phyloP scores from a whole-genome alignment of 352 stramenopile genomes.

The Saprolegnia diclina region DNA sequence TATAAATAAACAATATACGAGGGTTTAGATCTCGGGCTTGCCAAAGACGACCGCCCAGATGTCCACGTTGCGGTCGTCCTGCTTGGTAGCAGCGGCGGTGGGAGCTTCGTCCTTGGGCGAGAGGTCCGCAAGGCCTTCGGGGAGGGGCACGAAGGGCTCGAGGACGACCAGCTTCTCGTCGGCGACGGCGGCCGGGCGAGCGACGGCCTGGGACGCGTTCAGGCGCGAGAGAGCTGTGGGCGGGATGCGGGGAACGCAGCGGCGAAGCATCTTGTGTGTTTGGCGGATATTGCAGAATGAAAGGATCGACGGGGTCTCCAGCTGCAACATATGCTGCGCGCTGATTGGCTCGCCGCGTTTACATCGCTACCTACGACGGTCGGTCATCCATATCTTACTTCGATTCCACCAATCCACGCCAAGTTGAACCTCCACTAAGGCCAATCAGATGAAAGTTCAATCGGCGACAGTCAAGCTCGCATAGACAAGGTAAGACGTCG shows the following conservation, averaged over 20 bases:
- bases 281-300: background rate
- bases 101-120: background rate
- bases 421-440: background rate
- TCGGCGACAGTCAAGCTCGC: background rate
- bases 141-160: slow-evolving; percentile 1
- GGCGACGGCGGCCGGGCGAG: background rate
- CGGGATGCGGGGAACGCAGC: slow-evolving; percentile 11
- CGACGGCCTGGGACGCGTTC: slow-evolving; percentile 7
- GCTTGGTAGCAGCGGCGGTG: background rate
- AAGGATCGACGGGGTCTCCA: background rate
- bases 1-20: background rate
- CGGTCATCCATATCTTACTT: background rate
- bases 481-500: background rate
- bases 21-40: slow-evolving; percentile 10
- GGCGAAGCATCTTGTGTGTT: slow-evolving; percentile 4
- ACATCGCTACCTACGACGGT: background rate
- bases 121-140: background rate
- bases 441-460: background rate
- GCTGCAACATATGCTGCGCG: background rate
- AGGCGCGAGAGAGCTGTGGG: slow-evolving; percentile 6
- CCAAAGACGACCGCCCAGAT: slow-evolving; percentile 10
- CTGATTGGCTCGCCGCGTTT: background rate
- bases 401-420: background rate
- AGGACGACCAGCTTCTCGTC: slow-evolving; percentile 1
- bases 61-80: slow-evolving; percentile 11